Evolutionary conservation across 2,329 filamentous ascomycete genomes (phyloP).

Genomic region (Conoideocrella luteorostrata): DNA sequence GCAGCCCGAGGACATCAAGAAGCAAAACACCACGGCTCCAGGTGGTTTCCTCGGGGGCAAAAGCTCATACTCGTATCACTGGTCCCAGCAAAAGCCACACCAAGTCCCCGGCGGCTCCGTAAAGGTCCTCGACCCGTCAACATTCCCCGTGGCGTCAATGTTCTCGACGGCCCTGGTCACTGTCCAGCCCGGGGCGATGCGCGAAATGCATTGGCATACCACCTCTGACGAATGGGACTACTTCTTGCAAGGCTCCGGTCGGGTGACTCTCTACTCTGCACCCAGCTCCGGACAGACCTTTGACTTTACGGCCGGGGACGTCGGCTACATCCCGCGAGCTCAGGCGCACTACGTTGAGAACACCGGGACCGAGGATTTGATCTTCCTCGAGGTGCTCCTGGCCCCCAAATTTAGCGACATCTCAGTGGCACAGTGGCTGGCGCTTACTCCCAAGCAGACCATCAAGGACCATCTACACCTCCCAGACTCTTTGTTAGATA

Average conservation of each 20-base stretch:
- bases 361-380: conserved; percentile 48
- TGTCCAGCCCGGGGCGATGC: conserved; percentile 56
- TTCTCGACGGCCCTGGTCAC: conserved; percentile 53
- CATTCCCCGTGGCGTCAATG: conserved; percentile 48
- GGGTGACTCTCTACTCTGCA: conserved; percentile 50
- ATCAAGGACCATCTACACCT: conserved; percentile 48
- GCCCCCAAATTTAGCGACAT: conserved; percentile 46
- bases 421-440: conserved; percentile 52
- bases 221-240: conserved; percentile 55
- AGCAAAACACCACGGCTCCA: conserved; percentile 41
- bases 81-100: conserved; percentile 44
- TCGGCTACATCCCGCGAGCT: conserved; percentile 47
- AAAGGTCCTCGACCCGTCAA: conserved; percentile 51
- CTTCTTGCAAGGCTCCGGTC: conserved; percentile 49
- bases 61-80: conserved; percentile 42
- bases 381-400: conserved; percentile 55
- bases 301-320: conserved; percentile 53
- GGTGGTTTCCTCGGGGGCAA: conserved; percentile 34
- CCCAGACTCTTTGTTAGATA: conserved; percentile 28
- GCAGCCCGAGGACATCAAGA: conserved; percentile 35
- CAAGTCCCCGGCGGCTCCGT: conserved; percentile 49
- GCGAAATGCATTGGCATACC: conserved; percentile 59
- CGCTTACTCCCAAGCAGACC: conserved; percentile 51
- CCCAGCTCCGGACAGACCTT: conserved; percentile 46
- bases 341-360: conserved; percentile 57